phyloP scores from a whole-genome alignment of 495 filamentous ascomycete genomes.

The Penicillium roqueforti region DNA sequence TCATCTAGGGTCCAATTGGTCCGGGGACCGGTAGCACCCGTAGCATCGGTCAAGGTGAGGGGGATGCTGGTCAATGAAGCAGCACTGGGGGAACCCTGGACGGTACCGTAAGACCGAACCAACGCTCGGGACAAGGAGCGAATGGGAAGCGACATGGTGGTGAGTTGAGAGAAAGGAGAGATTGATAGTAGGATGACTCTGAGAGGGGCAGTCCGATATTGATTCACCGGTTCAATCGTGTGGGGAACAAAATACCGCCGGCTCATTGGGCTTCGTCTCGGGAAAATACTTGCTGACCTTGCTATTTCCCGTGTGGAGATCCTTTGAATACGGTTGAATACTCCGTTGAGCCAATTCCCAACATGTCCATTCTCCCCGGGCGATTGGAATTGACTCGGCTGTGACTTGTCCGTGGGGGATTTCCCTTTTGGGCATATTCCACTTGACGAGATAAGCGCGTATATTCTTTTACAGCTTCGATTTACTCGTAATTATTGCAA shows the following conservation, averaged over 20 bases:
- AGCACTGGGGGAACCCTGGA: conserved; percentile 35
- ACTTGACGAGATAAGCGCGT: no score
- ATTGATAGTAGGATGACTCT: conserved; percentile 2
- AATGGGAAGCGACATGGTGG: conserved; percentile 31
- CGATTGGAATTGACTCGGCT: background rate
- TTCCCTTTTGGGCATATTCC: background rate
- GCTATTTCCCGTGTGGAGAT: no score
- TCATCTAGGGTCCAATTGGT: conserved; percentile 77
- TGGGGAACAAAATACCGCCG: conserved; percentile 8
- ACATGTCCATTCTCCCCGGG: background rate
- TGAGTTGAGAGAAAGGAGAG: conserved; percentile 7
- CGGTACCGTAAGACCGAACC: conserved; percentile 41
- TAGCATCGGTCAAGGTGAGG: conserved; percentile 47
- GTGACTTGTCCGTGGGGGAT: background rate
- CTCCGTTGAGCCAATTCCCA: background rate
- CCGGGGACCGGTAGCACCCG: conserved; percentile 53
- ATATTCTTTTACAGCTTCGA: no score
- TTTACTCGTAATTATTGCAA: no score
- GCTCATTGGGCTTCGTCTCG: no score
- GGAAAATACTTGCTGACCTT: no score
- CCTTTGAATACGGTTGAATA: no score
- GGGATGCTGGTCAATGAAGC: conserved; percentile 35
- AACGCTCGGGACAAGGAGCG: conserved; percentile 30
- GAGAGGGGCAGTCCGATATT: conserved; percentile 14
- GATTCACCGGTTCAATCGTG: conserved; percentile 18